A percentile compares a stretch with the other conserved stretches of the same genome.
Conservation (phyloP, 2,329 filamentous ascomycete genomes). For the Dactylella cylindrospora region DNA sequence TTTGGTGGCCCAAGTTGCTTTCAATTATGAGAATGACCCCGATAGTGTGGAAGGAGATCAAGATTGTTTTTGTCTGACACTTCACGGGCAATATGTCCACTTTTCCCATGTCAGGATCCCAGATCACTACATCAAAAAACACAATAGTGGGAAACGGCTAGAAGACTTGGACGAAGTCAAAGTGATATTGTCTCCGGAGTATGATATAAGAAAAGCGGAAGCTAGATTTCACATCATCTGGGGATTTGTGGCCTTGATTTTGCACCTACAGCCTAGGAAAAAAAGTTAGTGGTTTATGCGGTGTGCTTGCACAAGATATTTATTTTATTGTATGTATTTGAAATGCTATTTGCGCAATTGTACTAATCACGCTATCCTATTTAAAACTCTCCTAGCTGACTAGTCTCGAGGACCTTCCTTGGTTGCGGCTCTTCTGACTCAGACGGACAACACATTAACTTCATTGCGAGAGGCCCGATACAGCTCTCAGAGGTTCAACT, state of each 20-base stretch:
- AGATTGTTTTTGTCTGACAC: conserved; percentile 33
- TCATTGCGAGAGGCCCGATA: too few relatives aligned
- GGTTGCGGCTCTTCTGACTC: too few relatives aligned
- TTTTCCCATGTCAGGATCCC: conserved; percentile 23
- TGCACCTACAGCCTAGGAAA: conserved; percentile 32
- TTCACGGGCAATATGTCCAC: conserved; percentile 40
- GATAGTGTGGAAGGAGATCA: conserved; percentile 32
- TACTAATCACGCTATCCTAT: too few relatives aligned
- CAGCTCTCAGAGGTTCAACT: too few relatives aligned
- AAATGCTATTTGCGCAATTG: too few relatives aligned
- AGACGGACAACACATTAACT: too few relatives aligned
- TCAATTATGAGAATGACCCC: conserved; percentile 40
- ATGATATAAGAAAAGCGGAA: conserved; percentile 24
- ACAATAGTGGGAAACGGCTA: conserved; percentile 25
- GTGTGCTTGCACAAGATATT: too few relatives aligned
- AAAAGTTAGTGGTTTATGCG: too few relatives aligned
- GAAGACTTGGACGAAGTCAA: conserved; percentile 29
- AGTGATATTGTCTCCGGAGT: conserved; percentile 30
- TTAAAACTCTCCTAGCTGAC: too few relatives aligned
- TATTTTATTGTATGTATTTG: too few relatives aligned
- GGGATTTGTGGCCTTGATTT: conserved; percentile 30
- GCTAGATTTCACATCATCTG: conserved; percentile 31
- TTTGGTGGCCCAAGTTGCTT: conserved; percentile 32
- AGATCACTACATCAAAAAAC: conserved; percentile 34
- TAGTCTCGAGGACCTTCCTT: too few relatives aligned